Conservation (phyloP, 2,329 filamentous ascomycete genomes). For the Thelonectria blattea region DNA sequence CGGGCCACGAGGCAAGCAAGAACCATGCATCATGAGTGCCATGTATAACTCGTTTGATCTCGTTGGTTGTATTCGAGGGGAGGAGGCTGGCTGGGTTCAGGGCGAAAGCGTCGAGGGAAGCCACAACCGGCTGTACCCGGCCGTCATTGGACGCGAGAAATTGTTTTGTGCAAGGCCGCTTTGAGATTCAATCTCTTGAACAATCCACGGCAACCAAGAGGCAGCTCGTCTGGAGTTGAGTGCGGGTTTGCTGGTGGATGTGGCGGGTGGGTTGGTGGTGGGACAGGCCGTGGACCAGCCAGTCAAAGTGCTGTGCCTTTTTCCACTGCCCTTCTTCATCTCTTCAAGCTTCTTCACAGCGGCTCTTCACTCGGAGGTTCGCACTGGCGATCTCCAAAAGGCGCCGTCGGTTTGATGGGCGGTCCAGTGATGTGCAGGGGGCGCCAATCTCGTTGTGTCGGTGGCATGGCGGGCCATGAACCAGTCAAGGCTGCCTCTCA, state of each 20-base stretch:
- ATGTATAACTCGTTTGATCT: neutral
- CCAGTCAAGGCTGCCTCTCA: slow-evolving; percentile 3
- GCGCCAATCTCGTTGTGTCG: slow-evolving; percentile 26
- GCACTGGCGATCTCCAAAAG: slow-evolving; percentile 28
- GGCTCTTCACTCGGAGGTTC: slow-evolving; percentile 26
- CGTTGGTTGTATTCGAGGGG: neutral
- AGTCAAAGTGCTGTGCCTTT: slow-evolving; percentile 29
- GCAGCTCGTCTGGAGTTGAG: neutral
- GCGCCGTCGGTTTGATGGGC: slow-evolving; percentile 26
- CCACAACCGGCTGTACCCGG: neutral
- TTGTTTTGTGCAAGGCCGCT: slow-evolving; percentile 2
- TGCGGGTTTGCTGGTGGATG: neutral
- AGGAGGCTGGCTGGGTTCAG: neutral
- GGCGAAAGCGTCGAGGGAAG: slow-evolving; percentile 5
- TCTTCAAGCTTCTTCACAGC: slow-evolving; percentile 36
- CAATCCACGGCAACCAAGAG: slow-evolving; percentile 1
- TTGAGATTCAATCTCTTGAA: neutral
- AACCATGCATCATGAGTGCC: neutral
- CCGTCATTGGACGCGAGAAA: slow-evolving; percentile 8
- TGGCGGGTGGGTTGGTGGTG: slow-evolving; percentile 12
- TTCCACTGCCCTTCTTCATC: slow-evolving; percentile 29
- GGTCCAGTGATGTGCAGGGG: slow-evolving; percentile 23
- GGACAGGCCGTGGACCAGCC: slow-evolving; percentile 30
- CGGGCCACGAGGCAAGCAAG: slow-evolving; percentile 18
- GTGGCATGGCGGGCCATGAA: neutral